Conservation (phyloP, 2,329 filamentous ascomycete species). For the Colletotrichum sp. region DNA sequence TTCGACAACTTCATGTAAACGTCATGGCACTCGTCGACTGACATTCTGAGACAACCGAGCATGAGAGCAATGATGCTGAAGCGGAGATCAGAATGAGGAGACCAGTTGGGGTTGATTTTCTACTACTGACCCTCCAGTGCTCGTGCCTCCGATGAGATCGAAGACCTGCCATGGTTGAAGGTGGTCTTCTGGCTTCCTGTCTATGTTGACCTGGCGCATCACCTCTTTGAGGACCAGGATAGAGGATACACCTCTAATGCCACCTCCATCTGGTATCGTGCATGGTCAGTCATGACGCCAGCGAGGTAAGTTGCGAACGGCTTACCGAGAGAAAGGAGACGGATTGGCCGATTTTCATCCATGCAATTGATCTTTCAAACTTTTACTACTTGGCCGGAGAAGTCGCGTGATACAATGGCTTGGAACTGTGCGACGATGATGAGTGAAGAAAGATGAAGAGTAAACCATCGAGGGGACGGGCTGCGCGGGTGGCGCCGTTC, state of each 20-base stretch:
- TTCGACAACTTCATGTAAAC: conserved; percentile 23
- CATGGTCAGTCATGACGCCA: background rate
- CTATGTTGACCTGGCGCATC: conserved; percentile 16
- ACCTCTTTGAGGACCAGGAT: conserved; percentile 16
- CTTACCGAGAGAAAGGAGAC: conserved; percentile 6
- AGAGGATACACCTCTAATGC: conserved; percentile 17
- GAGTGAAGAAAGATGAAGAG: background rate
- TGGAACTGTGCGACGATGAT: fast-evolving
- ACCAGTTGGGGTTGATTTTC: fast-evolving
- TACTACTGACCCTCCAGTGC: conserved; percentile 9
- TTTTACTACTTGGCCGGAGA: too few relatives aligned
- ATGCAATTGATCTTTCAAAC: too few relatives aligned
- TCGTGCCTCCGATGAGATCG: conserved; percentile 23
- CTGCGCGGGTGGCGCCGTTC: background rate
- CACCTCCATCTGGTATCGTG: conserved; percentile 19
- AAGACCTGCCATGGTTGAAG: conserved; percentile 22
- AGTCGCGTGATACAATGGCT: fast-evolving
- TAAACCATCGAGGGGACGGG: background rate
- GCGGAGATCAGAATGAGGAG: background rate
- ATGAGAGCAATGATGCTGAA: conserved; percentile 26
- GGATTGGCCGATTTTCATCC: background rate
- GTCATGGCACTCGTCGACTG: conserved; percentile 24
- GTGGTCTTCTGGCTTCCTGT: background rate
- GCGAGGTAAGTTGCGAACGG: background rate
- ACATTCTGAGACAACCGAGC: conserved; percentile 25